Evolutionary conservation across 2,329 filamentous ascomycete genomes (phyloP).

Genomic region (Monosporascus cannonballus): DNA sequence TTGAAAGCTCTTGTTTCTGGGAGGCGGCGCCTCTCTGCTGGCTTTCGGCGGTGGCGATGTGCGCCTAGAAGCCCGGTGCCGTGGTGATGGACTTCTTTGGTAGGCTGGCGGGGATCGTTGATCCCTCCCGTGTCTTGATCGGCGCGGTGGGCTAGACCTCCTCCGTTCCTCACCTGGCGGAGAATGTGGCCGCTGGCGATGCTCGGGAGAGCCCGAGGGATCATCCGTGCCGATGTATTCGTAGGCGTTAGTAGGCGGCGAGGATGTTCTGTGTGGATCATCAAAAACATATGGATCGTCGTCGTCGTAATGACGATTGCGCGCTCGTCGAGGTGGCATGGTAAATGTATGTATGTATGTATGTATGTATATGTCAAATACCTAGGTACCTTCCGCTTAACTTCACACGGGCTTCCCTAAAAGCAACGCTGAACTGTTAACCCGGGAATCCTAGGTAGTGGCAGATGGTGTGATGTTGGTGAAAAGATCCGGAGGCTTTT

Average conservation of each 20-base stretch:
- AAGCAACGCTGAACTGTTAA: too few relatives aligned
- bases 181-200: constrained; percentile 10
- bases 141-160: constrained; percentile 17
- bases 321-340: constrained; percentile 20
- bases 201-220: constrained; percentile 7
- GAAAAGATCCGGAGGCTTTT: neutral
- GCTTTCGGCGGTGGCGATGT: constrained; percentile 5
- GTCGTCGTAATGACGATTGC: constrained; percentile 20
- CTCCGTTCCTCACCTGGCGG: constrained; percentile 10
- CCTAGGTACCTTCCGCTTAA: too few relatives aligned
- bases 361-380: neutral
- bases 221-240: constrained; percentile 26
- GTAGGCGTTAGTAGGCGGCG: constrained; percentile 15
- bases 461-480: too few relatives aligned
- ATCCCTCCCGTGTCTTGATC: constrained; percentile 9
- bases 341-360: neutral
- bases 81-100: constrained; percentile 8
- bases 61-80: constrained; percentile 5
- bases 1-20: constrained; percentile 7
- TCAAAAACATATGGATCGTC: constrained; percentile 24
- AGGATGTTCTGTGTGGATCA: constrained; percentile 20
- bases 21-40: constrained; percentile 2
- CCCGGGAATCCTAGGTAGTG: too few relatives aligned
- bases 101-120: constrained; percentile 4
- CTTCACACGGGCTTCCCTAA: too few relatives aligned